Conservation (phyloP, 176 grass and related monocot genomes). For the Bromus sterilis region DNA sequence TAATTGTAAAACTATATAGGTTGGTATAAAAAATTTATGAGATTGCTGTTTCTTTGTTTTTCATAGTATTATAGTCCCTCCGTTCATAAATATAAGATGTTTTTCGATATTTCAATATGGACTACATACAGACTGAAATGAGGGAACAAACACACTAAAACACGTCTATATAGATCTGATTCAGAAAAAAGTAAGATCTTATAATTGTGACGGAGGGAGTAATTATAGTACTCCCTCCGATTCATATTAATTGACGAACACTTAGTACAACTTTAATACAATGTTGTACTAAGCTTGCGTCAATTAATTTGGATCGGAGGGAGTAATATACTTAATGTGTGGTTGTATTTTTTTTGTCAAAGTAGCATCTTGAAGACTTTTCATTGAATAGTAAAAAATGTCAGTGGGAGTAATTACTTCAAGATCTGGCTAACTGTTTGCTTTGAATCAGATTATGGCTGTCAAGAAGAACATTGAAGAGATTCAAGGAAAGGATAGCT, state of each 20-base stretch:
- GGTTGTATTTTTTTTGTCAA: not conserved
- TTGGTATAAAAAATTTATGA: not conserved
- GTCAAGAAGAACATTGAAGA: conserved; percentile 95
- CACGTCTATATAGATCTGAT: too few species aligned
- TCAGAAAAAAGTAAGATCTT: too few species aligned
- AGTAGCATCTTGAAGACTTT: not conserved
- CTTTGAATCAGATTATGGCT: conserved; percentile 70
- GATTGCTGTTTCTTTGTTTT: not conserved
- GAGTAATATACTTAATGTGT: not conserved
- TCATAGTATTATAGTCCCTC: not conserved
- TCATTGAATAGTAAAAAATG: not conserved
- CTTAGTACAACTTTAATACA: too few species aligned
- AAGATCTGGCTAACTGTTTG: conserved; percentile 4
- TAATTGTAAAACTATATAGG: not conserved
- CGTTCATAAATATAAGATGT: too few species aligned
- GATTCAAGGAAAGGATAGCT: conserved; percentile 80
- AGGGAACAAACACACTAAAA: too few species aligned
- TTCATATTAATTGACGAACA: too few species aligned
- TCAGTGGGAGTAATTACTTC: not conserved
- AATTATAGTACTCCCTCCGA: too few species aligned
- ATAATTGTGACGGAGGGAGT: too few species aligned
- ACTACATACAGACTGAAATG: too few species aligned
- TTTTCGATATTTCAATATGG: too few species aligned
- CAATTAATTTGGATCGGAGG: too few species aligned
- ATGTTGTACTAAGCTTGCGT: too few species aligned